Percentiles rank a stretch among this genome's conserved stretches.
Conservation (phyloP, 1,139 yeast species). For the Pichia cactophila region DNA sequence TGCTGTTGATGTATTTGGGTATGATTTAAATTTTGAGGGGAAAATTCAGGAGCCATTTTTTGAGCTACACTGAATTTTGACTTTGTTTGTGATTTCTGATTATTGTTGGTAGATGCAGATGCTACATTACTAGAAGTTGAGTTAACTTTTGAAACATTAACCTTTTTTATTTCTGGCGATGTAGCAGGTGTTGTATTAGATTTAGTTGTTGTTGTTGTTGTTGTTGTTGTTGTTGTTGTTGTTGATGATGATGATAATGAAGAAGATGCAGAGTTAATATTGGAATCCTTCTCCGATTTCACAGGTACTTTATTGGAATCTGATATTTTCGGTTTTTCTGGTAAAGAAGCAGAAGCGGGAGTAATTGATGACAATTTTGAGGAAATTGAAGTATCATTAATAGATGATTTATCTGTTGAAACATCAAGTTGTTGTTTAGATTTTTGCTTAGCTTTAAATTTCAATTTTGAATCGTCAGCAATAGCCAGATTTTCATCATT, state of each 20-base stretch:
- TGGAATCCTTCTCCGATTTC: not conserved
- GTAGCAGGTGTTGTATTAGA: not conserved
- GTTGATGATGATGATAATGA: not conserved
- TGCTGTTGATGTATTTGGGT: constrained; percentile 13
- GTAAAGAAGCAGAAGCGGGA: constrained; percentile 5
- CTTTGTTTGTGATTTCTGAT: not conserved
- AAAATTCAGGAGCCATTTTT: not conserved
- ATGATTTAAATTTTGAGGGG: not conserved
- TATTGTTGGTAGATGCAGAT: not conserved
- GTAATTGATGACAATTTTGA: not conserved
- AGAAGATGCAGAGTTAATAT: not conserved
- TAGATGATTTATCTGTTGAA: constrained; percentile 39
- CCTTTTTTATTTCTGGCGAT: not conserved
- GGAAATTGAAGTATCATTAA: not conserved
- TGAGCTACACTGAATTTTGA: not conserved
- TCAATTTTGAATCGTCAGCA: constrained; percentile 10
- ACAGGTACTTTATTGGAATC: not conserved
- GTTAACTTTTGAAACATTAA: not conserved
- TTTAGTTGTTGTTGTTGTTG: not conserved
- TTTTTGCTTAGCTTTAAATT: constrained; percentile 2
- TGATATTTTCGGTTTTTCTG: not conserved
- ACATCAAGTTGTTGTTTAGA: too few relatives aligned
- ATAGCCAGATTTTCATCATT: too few relatives aligned
- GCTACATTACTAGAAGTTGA: not conserved
- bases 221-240: not conserved